Evolutionary conservation across 2,329 filamentous ascomycete species (phyloP).

Genomic region (Stromatinia cepivora): DNA sequence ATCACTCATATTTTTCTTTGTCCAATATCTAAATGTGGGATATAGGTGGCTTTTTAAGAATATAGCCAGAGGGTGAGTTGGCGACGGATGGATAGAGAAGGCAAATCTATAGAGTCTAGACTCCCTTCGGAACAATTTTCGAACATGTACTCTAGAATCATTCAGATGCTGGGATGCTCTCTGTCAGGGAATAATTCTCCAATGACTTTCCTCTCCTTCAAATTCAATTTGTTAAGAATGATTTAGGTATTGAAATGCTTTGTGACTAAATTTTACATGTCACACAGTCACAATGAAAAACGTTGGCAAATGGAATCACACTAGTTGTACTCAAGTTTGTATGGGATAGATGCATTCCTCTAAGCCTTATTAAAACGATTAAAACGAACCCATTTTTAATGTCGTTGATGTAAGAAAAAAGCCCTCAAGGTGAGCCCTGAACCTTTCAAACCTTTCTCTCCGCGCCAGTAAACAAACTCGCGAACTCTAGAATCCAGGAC

Average conservation of each 20-base stretch:
- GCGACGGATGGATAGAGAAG: too few relatives aligned
- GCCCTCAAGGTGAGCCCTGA: slow-evolving; percentile 12
- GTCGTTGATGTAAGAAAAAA: neutral
- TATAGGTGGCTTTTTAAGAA: too few relatives aligned
- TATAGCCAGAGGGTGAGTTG: too few relatives aligned
- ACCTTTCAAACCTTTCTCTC: slow-evolving; percentile 22
- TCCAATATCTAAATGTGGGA: too few relatives aligned
- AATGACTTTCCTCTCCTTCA: neutral
- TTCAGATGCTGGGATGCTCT: neutral
- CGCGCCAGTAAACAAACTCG: slow-evolving; percentile 23
- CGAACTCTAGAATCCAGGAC: slow-evolving; percentile 17
- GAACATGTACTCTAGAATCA: neutral
- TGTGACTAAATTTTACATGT: neutral
- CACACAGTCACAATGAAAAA: neutral
- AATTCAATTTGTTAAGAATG: neutral
- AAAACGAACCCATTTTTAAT: slow-evolving; percentile 4
- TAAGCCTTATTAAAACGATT: slow-evolving; percentile 14
- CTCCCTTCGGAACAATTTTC: neutral
- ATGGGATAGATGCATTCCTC: slow-evolving; percentile 9
- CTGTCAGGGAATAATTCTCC: neutral
- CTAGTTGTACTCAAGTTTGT: neutral
- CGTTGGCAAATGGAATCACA: neutral
- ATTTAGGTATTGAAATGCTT: neutral
- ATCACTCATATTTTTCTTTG: too few relatives aligned
- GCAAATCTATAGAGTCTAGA: too few relatives aligned